Evolutionary conservation across 805 yeast genomes (phyloP).

Genomic region (Metschnikowia noctiluminum): DNA sequence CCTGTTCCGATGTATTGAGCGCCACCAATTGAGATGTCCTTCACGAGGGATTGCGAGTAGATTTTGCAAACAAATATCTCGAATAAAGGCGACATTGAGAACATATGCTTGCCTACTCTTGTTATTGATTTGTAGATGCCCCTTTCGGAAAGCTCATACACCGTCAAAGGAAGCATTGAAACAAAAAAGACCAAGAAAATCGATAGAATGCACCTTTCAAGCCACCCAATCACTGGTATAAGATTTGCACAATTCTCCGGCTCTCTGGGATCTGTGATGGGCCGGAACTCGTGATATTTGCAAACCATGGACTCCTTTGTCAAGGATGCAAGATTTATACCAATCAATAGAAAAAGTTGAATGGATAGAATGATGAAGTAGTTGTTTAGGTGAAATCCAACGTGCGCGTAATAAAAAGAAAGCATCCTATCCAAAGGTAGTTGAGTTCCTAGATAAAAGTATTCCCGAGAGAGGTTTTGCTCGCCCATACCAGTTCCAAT

Average conservation of each 20-base stretch:
- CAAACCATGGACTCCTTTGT: constrained; percentile 71
- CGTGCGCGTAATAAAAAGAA: constrained; percentile 81
- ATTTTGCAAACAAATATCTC: constrained; percentile 82
- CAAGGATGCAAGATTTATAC: constrained; percentile 68
- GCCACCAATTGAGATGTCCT: constrained; percentile 78
- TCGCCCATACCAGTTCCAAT: constrained; percentile 95
- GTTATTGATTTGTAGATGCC: constrained; percentile 74
- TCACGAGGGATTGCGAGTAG: constrained; percentile 65
- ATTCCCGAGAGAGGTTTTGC: constrained; percentile 81
- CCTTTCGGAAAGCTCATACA: constrained; percentile 78
- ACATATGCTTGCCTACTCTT: constrained; percentile 64
- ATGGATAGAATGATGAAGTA: constrained; percentile 73
- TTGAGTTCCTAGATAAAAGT: constrained; percentile 77
- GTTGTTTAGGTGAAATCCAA: constrained; percentile 83
- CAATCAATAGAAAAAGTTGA: constrained; percentile 66
- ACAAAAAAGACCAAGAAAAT: constrained; percentile 80
- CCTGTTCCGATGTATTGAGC: constrained; percentile 86
- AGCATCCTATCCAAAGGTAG: constrained; percentile 77
- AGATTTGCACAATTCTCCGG: constrained; percentile 76
- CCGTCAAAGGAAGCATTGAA: constrained; percentile 72
- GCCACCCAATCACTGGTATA: constrained; percentile 74
- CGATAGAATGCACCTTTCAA: constrained; percentile 75
- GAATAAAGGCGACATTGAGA: constrained; percentile 73
- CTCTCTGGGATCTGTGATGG: constrained; percentile 60
- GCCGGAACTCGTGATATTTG: constrained; percentile 60